Evolutionary conservation across 768 basidiomycete species (phyloP), one percentile per base, ranked within the genome.

Genomic region (Strobilomyces echinocephalus): DNA sequence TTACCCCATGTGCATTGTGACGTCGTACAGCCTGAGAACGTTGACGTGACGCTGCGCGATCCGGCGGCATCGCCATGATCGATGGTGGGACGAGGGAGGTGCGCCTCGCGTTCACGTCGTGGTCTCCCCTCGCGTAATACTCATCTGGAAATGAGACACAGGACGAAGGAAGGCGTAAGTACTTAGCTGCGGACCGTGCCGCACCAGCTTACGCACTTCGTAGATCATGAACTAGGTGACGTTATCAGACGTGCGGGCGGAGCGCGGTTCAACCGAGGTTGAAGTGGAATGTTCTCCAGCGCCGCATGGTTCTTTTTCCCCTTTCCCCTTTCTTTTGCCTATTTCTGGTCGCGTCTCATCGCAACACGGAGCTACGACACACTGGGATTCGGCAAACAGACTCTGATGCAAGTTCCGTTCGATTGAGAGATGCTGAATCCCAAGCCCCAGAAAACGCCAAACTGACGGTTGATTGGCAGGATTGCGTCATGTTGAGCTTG

Each of bases 181-280:
- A n/a, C n/a, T 11, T 31, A 14, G n/a, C 21, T n/a, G 4, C 16
- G 1, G 9, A 11, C 10, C 5, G n/a, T 9, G 15, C 18, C 6
- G 8, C 26, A 30, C n/a, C 7, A 30, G 24, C 43, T 28, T 45
- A 20, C 18, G n/a, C 11, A 2, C 38, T 11, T 39, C 18, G 50
- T 34, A 58, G 45, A 54, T 59, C 50, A 52, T 55, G 46, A 30
- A 26, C 31, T 48, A 11, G 20, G 30, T 54, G 28, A 46, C 52
- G 49, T 47, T 40, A 39, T 33, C 12, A 18, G 21, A 11, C 15
- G 3, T 30, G 15, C 9, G n/a, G 8, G 31, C 31, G 31, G 8
- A 35, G 9, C 24, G 12, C 21, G 20, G 16, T 16, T 16, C 35
- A 24, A 16, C 36, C 2, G 36, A 39, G 38, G 18, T n/a, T 38